Conservation (phyloP, 306 rosid genomes). For the Pterocarpus macrocarpus region DNA sequence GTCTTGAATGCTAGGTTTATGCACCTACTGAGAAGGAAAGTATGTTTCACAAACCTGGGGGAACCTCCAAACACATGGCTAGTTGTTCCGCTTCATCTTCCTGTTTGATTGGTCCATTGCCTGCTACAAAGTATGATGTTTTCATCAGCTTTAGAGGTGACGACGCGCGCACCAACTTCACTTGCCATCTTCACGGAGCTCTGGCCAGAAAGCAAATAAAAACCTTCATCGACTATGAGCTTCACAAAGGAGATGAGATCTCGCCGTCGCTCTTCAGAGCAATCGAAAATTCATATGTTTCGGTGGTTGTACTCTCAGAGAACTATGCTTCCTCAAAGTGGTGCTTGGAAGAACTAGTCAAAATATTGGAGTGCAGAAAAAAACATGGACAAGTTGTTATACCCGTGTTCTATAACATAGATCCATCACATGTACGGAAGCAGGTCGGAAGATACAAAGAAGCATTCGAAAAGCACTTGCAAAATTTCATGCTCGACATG, state of each 20-base stretch:
- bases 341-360: not conserved
- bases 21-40: too few relatives aligned
- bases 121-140: not conserved
- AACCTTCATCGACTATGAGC: not conserved
- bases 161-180: not conserved
- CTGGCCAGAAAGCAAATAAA: not conserved
- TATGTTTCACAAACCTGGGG: too few relatives aligned
- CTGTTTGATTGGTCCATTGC: not conserved
- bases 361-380: not conserved
- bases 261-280: not conserved
- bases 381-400: not conserved
- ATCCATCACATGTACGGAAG: not conserved
- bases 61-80: too few relatives aligned
- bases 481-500: not conserved
- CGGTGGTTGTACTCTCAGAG: not conserved
- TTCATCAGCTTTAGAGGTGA: not conserved
- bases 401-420: not conserved
- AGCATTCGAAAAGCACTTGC: not conserved
- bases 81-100: not conserved
- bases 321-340: not conserved
- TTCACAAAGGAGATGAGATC: not conserved
- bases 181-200: not conserved
- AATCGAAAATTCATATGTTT: not conserved
- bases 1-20: too few relatives aligned
- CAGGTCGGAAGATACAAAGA: not conserved